Evolutionary conservation across 2,329 filamentous ascomycete genomes (phyloP), one percentile per base, ranked within the genome.

Genomic region (Erysiphe pulchra): DNA sequence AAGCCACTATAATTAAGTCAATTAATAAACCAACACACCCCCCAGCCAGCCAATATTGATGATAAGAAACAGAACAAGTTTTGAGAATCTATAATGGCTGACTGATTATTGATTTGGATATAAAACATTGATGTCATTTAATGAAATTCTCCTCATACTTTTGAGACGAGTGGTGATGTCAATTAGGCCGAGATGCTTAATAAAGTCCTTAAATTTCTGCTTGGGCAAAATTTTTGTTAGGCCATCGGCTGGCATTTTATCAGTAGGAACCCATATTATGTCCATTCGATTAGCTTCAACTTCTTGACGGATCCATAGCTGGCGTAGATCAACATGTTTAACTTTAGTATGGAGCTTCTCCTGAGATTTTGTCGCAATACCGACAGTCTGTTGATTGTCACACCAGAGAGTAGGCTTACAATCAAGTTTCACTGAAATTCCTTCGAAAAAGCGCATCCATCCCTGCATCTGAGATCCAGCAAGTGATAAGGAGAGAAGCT

Each of bases 141-240:
- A 4, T 24, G 9, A 12, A 33, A 18, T n/a, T 6, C 10, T 44
- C 11, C 30, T 44, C 8, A 28, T 37, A 33, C 8, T 28, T 6
- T 16, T 7, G 20, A 44, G 32, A 30, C 32, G 20, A 14, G 18
- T 24, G 17, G 8, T 34, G 13, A 44, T 37, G n/a, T 44, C 42
- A 13, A 44, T 17, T 30, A 44, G n/a, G 11, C 32, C 20, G 17
- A 36, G 42, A 20, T 44, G 31, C n/a, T 28, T 37, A 2, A 30
- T 18, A 38, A 38, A 45, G 3, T 45, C 43, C 18, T 45, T 45
- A 37, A 45, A 45, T 45, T 45, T 45, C 14, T 45, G 33, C n/a
- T 16, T 45, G 5, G 32, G 17, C 13, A 37, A 13, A 16, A 45
- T 45, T 41, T 45, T 45, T 13, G 37, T 45, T 4, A 34, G 28